Conservation (phyloP, 2,329 filamentous ascomycete genomes). For the Fusarium sp. region DNA sequence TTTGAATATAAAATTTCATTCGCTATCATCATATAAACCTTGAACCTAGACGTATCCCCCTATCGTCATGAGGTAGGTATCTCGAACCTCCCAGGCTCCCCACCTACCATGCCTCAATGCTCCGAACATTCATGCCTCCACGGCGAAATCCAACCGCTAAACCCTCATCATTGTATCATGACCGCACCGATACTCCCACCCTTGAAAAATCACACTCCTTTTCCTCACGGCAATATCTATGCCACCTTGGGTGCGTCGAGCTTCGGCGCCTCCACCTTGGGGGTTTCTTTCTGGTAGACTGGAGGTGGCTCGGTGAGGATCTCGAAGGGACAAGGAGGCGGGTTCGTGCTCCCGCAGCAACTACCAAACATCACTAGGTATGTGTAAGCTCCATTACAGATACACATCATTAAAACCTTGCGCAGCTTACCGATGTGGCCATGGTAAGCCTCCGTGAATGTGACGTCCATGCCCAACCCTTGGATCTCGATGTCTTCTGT, state of each 20-base stretch:
- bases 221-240: neutral
- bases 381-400: slow-evolving; percentile 8
- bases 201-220: neutral
- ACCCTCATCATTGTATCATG: neutral
- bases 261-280: neutral
- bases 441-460: slow-evolving; percentile 53
- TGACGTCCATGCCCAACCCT: slow-evolving; percentile 49
- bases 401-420: neutral
- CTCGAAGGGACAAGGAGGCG: slow-evolving; percentile 53
- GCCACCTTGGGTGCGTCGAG: slow-evolving; percentile 2
- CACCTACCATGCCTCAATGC: slow-evolving; percentile 2
- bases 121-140: slow-evolving; percentile 5
- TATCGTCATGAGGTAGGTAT: neutral
- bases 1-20: neutral
- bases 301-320: slow-evolving; percentile 53
- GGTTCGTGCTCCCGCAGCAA: slow-evolving; percentile 43
- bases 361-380: slow-evolving; percentile 51
- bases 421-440: slow-evolving; percentile 50
- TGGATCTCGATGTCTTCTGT: slow-evolving; percentile 50
- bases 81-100: neutral
- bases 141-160: slow-evolving; percentile 15
- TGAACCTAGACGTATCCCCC: slow-evolving; percentile 9
- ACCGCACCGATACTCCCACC: neutral
- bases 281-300: slow-evolving; percentile 46
- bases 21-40: slow-evolving; percentile 11